phyloP scores from a whole-genome alignment of 352 stramenopile species.

The Blastocystis sp. region DNA sequence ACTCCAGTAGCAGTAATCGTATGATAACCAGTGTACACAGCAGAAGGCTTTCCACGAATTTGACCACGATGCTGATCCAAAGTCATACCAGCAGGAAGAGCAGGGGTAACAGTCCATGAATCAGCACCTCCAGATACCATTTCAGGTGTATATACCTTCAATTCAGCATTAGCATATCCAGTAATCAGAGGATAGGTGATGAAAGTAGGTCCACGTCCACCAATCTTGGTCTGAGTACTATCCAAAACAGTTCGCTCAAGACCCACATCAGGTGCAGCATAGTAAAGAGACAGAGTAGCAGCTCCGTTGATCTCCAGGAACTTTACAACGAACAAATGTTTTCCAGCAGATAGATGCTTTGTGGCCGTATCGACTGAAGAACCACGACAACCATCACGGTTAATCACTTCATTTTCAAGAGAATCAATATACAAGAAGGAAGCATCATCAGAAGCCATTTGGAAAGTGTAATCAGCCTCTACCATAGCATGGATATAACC shows the following conservation, averaged over 20 bases:
- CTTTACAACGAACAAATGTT: slow-evolving; percentile 51
- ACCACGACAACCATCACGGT: slow-evolving; percentile 62
- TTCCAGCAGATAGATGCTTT: background rate
- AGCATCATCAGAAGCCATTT: slow-evolving; percentile 58
- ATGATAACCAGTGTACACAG: slow-evolving; percentile 5
- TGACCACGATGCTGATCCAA: slow-evolving; percentile 21
- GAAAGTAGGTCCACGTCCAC: slow-evolving; percentile 56
- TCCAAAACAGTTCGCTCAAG: slow-evolving; percentile 1
- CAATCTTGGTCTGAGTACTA: slow-evolving; percentile 6
- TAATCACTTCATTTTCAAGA: slow-evolving; percentile 1
- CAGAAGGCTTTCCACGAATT: slow-evolving; percentile 30
- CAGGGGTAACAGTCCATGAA: slow-evolving; percentile 22
- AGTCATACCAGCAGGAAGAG: slow-evolving; percentile 55
- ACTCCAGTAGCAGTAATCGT: slow-evolving; percentile 35
- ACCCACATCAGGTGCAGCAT: background rate
- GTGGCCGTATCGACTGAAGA: background rate
- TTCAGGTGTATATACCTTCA: slow-evolving; percentile 41
- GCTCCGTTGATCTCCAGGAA: slow-evolving; percentile 56
- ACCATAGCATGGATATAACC: slow-evolving; percentile 31
- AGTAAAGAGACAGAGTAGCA: background rate
- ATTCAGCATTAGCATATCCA: slow-evolving; percentile 16
- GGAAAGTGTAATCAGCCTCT: slow-evolving; percentile 37
- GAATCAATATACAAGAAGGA: slow-evolving; percentile 52
- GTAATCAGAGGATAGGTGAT: slow-evolving; percentile 46
- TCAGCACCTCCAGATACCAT: slow-evolving; percentile 23